These are phyloP conservation scores for Fusarium longipes DNA, from an alignment of 2,329 filamentous ascomycete species.

Conservation along the genomic window DNA sequence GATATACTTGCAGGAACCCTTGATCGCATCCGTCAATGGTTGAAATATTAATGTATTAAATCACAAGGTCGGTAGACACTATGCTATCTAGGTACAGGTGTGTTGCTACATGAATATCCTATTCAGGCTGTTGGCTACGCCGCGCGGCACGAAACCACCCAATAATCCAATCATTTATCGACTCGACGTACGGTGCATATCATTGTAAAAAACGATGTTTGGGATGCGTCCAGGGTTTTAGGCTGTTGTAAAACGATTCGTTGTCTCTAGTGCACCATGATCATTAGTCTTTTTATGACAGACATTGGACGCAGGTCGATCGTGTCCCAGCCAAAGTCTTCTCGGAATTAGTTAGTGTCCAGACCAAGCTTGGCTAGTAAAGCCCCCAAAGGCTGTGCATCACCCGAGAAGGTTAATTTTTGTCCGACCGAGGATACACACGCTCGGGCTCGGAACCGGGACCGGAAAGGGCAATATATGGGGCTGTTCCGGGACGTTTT, in stretches of 20 bases:
- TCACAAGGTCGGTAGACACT: not conserved
- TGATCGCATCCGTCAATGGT: not conserved
- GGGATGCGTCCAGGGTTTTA: not conserved
- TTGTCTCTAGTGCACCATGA: not conserved
- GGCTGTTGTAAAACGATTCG: not conserved
- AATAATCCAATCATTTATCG: not conserved
- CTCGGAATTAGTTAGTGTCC: not conserved
- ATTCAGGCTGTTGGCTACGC: not conserved
- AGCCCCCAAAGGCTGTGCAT: not conserved
- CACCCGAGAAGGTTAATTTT: not conserved
- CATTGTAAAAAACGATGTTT: not conserved
- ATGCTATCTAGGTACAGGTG: not conserved
- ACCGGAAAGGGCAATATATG: not conserved
- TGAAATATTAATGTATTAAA: not conserved
- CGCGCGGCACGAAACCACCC: not conserved
- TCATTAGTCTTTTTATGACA: not conserved
- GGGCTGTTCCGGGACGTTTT: not conserved
- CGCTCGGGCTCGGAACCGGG: not conserved
- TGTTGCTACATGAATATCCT: not conserved
- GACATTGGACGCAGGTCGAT: not conserved
- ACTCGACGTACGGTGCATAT: not conserved
- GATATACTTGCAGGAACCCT: conserved; percentile 6
- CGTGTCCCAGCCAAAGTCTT: conserved; percentile 7
- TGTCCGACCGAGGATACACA: conserved; percentile 8
- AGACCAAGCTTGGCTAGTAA: not conserved